Base-by-base conservation (phyloP, 202 grass and related monocot genomes). In the Bolboschoenoplectus hybrid region DNA sequence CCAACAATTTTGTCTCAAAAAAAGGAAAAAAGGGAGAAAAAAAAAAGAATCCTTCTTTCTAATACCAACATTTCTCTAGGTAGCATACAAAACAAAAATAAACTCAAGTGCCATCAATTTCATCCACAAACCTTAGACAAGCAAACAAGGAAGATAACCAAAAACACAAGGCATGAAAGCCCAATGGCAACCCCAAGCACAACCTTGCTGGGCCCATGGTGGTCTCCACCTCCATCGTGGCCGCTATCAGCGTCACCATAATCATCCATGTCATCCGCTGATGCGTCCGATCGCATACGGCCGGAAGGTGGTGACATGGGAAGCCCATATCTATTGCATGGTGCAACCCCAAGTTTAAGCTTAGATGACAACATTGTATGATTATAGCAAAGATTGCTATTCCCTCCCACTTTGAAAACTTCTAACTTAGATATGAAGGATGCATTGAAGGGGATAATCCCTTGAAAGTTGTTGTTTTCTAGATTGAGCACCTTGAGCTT, bases 171-270 rank as follows among this genome's bases (percentile, higher is more conserved):
- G 85, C 93, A 93, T 34, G 93, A 95, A 16, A 98, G 63, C 3
- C 93, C 95, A 26, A 98, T 98, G 90, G 93, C 93, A 46, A 94
- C 87, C 40, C 91, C 95, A 39, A 98, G 95, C 86, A 98, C 93
- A 64, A 85, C 58, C 44, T 86, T 89, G 87, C 84, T 98, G 13
- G 93, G 93, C 2, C 95, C 93, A n/a, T 88, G 91, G 64, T 69
- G 74, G n/a, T 83, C 74, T 45, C 84, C 53, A 7, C 91, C 90
- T 0, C 17, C 75, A 35, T 83, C 84, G 8, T 44, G 69, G 4
- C 4, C 14, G 10, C 72, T 39, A 7, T 84, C 93, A 9, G 69
- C 68, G 2, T 91, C 87, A 44, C 85, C 68, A 17, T 86, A 87
- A 51, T 93, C 89, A 72, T 89, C 93, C 63, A 91, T 19, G 56